These are phyloP conservation scores for Dactylellina leptospora DNA, from an alignment of 2,329 filamentous ascomycete genomes.

Conservation along the genomic window DNA sequence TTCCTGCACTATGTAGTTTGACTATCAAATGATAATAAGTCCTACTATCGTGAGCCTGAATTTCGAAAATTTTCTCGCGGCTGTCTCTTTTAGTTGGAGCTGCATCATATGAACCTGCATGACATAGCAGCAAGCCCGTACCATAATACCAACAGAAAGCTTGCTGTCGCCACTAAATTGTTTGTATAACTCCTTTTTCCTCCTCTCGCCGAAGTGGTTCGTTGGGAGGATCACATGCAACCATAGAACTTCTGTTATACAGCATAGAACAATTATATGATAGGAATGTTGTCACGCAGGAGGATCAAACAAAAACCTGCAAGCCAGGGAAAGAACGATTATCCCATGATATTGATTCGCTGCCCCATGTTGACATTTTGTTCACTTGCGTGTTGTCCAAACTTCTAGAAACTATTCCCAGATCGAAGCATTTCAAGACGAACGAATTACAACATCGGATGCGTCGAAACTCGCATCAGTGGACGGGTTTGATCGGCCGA, in stretches of 20 bases:
- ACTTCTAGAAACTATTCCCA: neutral
- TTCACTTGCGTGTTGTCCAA: neutral
- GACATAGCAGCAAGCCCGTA: constrained; percentile 13
- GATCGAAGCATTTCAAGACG: no score
- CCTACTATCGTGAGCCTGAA: neutral
- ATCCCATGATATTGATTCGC: constrained; percentile 8
- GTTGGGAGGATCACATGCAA: constrained; percentile 47
- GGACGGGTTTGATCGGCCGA: constrained; percentile 19
- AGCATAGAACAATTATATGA: constrained; percentile 4
- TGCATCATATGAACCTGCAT: constrained; percentile 40
- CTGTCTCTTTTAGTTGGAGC: constrained; percentile 20
- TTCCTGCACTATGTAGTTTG: no score
- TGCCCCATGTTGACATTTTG: constrained; percentile 6
- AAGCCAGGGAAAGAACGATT: constrained; percentile 11
- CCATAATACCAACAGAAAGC: constrained; percentile 1
- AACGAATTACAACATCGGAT: neutral
- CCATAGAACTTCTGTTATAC: constrained; percentile 31
- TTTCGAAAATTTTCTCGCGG: constrained; percentile 28
- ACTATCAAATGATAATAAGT: constrained; percentile 41
- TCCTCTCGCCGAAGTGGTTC: constrained; percentile 18
- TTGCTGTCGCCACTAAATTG: constrained; percentile 9
- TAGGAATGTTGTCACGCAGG: constrained; percentile 30
- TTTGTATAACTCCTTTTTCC: neutral
- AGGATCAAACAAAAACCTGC: constrained; percentile 19
- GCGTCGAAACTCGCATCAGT: neutral